These are phyloP conservation scores for Aureobasidium lini DNA, from an alignment of 2,329 filamentous ascomycete genomes.

Conservation along the genomic window DNA sequence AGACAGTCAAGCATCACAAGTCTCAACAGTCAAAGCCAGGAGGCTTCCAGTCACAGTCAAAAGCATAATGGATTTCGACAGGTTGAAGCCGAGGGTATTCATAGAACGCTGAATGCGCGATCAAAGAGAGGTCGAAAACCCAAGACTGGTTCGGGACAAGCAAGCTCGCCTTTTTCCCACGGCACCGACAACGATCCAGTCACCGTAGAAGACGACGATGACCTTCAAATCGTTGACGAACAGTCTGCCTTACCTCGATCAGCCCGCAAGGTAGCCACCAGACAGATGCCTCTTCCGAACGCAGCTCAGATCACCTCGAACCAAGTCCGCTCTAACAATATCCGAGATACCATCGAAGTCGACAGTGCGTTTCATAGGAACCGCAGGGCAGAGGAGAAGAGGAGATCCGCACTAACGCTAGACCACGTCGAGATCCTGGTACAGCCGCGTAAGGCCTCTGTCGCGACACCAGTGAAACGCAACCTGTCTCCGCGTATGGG, in stretches of 20 bases:
- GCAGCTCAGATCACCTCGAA: neutral
- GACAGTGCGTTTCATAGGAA: neutral
- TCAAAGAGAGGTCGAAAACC: too few species aligned
- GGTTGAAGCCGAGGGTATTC: too few species aligned
- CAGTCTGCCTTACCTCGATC: neutral
- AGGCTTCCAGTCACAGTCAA: neutral
- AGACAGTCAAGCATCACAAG: neutral
- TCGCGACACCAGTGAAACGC: neutral
- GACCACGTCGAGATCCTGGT: neutral
- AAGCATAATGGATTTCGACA: too few species aligned
- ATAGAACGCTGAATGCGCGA: too few species aligned
- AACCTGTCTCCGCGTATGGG: neutral
- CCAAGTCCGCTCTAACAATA: neutral
- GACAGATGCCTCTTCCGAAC: neutral
- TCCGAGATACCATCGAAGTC: neutral
- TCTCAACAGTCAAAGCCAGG: slow-evolving; percentile 1
- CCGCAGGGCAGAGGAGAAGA: neutral
- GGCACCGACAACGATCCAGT: neutral
- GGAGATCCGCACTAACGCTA: neutral
- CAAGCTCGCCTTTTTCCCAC: neutral
- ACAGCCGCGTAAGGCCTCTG: too few species aligned
- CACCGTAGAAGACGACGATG: neutral
- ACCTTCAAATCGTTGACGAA: neutral
- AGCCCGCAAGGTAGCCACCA: neutral
- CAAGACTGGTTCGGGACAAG: neutral